phyloP scores from a whole-genome alignment of 495 filamentous ascomycete genomes.

The Extremus antarcticus region DNA sequence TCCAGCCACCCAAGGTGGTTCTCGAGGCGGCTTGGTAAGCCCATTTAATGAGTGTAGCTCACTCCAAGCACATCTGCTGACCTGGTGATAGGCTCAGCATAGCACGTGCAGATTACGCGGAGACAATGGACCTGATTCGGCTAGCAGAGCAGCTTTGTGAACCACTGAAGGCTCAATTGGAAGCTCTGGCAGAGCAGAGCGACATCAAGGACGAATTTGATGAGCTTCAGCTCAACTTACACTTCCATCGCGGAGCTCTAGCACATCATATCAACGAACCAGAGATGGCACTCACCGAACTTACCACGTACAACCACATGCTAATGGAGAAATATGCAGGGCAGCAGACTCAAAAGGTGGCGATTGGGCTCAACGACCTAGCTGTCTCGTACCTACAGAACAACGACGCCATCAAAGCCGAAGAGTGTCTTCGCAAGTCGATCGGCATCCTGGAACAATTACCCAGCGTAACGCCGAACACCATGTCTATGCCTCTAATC shows the following conservation, averaged over 20 bases:
- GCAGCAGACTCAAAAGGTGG: not conserved
- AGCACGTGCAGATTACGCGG: not conserved
- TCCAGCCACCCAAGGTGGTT: not conserved
- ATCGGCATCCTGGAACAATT: not conserved
- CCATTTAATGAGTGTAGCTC: not conserved
- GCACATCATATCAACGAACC: not conserved
- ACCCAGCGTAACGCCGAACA: not conserved
- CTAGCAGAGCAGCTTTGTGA: not conserved
- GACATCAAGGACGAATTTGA: not conserved
- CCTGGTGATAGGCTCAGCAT: not conserved
- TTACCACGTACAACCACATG: not conserved
- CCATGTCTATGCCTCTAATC: not conserved
- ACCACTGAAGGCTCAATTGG: not conserved
- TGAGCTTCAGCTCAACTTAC: not conserved
- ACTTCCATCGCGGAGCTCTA: not conserved
- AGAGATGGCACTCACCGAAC: not conserved
- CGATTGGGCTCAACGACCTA: not conserved
- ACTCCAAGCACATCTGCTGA: not conserved
- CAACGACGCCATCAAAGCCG: not conserved
- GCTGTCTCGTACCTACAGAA: not conserved
- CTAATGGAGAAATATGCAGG: not conserved
- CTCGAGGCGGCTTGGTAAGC: not conserved
- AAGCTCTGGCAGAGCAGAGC: not conserved
- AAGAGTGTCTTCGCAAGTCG: not conserved
- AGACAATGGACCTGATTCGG: not conserved